Base-by-base conservation (phyloP, 495 filamentous ascomycete genomes). In the Bacidia rubella region DNA sequence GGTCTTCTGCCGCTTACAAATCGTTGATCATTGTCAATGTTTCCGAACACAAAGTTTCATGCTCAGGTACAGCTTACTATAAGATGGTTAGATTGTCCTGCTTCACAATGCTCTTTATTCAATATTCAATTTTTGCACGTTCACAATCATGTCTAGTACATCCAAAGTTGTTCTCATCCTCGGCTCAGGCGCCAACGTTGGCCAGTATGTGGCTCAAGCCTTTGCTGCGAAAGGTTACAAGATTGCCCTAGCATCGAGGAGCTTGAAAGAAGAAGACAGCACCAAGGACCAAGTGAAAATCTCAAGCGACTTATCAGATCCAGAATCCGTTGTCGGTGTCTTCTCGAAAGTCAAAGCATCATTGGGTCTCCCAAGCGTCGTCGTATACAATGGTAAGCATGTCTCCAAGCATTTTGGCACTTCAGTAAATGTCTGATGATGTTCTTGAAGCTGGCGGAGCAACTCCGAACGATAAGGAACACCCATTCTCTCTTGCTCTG, bases 211-310 rank as follows among this genome's bases (percentile, higher is more conserved):
- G 25, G 61, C 65, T 43, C 45, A 52, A 27, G 54, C 64, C 29
- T 74, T 75, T 59, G 65, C 66, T 17, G 50, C 68, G 20, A 69
- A 70, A 55, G 71, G 71, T 57, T 73, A 71, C 65, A 72, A 65
- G 49, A 62, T 73, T 35, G 72, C 70, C 21, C 54, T 66, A 32
- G 61, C 66, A 23, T 57, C 71, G 24, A 49, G 71, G 53, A 64
- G 22, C 1, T 20, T 59, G 25, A 66, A 68, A 44, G 47, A 38
- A 38, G 58, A 56, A 47, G 63, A 70, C 39, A 70, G 57, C 49
- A 70, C 53, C 27, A 20, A 48, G 22, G 52, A 61, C 38, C 60
- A 71, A 50, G 19, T 74, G 20, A 55, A 69, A 27, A 66, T 75
- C 47, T 51, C 50, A 20, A 55, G 56, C 57, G 70, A 76, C 58